These are phyloP conservation scores for Botryotinia calthae DNA, from an alignment of 2,329 filamentous ascomycete genomes.

Conservation along the genomic window DNA sequence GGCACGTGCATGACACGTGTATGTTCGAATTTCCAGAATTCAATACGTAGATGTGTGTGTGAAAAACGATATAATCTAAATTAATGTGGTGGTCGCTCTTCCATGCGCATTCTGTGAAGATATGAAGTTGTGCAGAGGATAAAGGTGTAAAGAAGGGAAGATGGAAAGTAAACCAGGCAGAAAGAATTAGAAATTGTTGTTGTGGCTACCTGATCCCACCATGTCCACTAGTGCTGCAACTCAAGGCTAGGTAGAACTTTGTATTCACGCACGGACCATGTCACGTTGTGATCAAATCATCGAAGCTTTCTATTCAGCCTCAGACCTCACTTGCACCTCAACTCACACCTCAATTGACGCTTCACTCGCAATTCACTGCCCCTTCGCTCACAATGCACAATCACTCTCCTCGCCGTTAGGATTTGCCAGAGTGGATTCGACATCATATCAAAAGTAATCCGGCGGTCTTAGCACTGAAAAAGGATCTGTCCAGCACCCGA, in stretches of 20 bases:
- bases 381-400: neutral
- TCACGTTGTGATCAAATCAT: neutral
- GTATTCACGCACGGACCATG: neutral
- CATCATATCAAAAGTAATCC: neutral
- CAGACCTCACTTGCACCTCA: neutral
- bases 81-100: neutral
- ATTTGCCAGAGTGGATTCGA: neutral
- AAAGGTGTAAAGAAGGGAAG: neutral
- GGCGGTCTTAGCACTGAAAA: neutral
- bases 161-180: neutral
- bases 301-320: neutral
- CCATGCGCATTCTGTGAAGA: too few species aligned
- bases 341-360: neutral
- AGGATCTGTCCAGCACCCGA: neutral
- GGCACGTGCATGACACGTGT: neutral
- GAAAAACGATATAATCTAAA: neutral
- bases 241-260: neutral
- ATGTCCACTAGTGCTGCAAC: slow-evolving; percentile 1
- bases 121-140: neutral
- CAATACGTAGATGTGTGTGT: neutral
- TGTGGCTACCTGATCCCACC: neutral
- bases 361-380: neutral
- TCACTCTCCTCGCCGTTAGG: neutral
- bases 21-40: neutral
- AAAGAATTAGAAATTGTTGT: neutral